Evolutionary conservation across 495 filamentous ascomycete species (phyloP), one percentile per base, ranked within the genome.

Genomic region (Annulohypoxylon moriforme): DNA sequence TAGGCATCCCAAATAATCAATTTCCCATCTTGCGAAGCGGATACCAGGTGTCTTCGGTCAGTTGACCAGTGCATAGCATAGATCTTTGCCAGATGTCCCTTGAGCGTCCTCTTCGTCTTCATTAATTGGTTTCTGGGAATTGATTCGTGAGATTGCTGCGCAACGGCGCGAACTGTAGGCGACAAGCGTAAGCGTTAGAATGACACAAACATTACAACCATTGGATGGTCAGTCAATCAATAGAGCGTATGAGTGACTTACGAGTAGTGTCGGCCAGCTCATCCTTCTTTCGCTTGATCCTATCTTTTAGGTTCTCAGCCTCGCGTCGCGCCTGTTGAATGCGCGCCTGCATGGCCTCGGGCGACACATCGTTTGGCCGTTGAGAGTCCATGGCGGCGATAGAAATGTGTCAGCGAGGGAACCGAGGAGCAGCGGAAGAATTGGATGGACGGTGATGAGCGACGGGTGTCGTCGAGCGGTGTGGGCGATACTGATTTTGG

Each of bases 61-160:
- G 96, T 99, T 18, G 96, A 98, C 96, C 96, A 99, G 84, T 99
- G 96, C 96, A 99, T 99, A 69, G 96, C 76, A 82, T 99, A 99
- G 72, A 99, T 99, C 84, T 99, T 99, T 62, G 96, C 96, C 33
- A 99, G 84, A 88, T 99, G 96, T 50, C 96, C 96, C 85, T 98
- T 98, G 64, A 99, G 84, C 34, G 94, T 96, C 78, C 93, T 92
- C 81, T 95, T 94, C 66, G 94, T 91, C 85, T 93, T 96, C 96
- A 99, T 98, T 77, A 88, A 72, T 76, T 92, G 91, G 77, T 94
- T 95, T 77, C 92, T 91, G 56, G 94, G 96, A 74, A 99, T 87
- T 61, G 90, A 79, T 65, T 98, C 96, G 76, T 96, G 94, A 61
- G 94, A 89, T 82, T 92, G 89, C 77, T 90, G 89, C 72, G 96